Base-by-base conservation (phyloP, 257 asterid genomes). In the Solanum clarkiae region DNA sequence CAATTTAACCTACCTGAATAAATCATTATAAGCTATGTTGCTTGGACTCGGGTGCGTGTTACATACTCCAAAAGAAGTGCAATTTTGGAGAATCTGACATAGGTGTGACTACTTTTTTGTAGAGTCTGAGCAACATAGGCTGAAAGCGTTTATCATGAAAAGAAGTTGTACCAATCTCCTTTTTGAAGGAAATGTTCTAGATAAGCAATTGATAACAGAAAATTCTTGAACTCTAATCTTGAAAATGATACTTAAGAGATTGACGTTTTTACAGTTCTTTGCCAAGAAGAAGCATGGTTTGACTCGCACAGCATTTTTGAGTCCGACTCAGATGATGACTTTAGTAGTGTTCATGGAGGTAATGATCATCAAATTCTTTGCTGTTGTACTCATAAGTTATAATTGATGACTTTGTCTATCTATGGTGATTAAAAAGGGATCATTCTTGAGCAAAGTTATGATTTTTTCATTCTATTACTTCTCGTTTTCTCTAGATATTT, bases 331-430 rank as follows among this genome's bases (percentile, higher is more conserved):
- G 98, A 97, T 84, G 99, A 97, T 40, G 99, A 97, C 56, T 93
- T 88, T 84, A 88, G 93, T 84, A 97, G 99, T 83, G 98, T 95
- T 66, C 95, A 90, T 86, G 99, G 98, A 91, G 99, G 99, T 97
- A 92, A 92, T 68, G n/a, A 53, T 42, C 17, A 18, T 13, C 62
- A 79, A 14, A 53, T 79, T 53, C 29, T 53, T 79, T 16, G 26
- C 15, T 26, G 47, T 29, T 79, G 62, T 53, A 55, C 65, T 79
- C 26, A 77, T 15, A 24, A 51, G 26, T 49, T 51, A 77, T 26
- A 24, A 51, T 51, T 49, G 82, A 77, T 77, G 82, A 49, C 47
- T 49, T 75, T 40, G 10, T 51, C 62, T 75, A 47, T 24, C 44
- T 75, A 24, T 22, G 8, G 81, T 36, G 42, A 47, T 49, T 49